A percentile compares a stretch with the other conserved stretches of the same genome.
phyloP scores from a whole-genome alignment of 805 yeast genomes.

The Myxozyma sirexii region DNA sequence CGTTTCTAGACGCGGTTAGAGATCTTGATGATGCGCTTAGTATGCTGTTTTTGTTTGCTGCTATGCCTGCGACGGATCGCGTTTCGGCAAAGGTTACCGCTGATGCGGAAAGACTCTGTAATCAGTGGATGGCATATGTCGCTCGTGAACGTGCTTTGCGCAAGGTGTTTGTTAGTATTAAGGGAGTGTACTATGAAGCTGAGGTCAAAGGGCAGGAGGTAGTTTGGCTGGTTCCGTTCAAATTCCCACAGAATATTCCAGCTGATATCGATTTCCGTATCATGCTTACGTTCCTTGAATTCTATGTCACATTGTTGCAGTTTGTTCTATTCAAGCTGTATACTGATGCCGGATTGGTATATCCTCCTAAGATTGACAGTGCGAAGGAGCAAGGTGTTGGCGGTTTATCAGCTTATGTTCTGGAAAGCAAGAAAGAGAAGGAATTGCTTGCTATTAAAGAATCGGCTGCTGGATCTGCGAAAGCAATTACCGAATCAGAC shows the following conservation, averaged over 20 bases:
- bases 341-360: slow-evolving; percentile 79
- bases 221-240: slow-evolving; percentile 96
- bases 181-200: slow-evolving; percentile 96
- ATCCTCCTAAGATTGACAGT: slow-evolving; percentile 84
- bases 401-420: slow-evolving; percentile 80
- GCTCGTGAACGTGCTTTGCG: slow-evolving; percentile 79
- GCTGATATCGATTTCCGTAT: slow-evolving; percentile 92
- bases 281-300: slow-evolving; percentile 95
- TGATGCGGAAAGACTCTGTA: slow-evolving; percentile 83
- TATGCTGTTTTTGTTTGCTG: slow-evolving; percentile 91
- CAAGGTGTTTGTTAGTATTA: slow-evolving; percentile 93
- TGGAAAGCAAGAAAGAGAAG: slow-evolving; percentile 49
- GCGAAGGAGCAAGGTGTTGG: slow-evolving; percentile 81
- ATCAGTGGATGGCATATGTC: slow-evolving; percentile 93
- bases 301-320: slow-evolving; percentile 88
- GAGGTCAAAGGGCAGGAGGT: slow-evolving; percentile 86
- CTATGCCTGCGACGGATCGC: slow-evolving; percentile 89
- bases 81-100: slow-evolving; percentile 79
- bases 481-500: slow-evolving; percentile 31
- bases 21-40: slow-evolving; percentile 94
- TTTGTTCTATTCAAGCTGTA: slow-evolving; percentile 85
- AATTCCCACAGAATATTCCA: slow-evolving; percentile 94
- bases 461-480: slow-evolving; percentile 19
- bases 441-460: slow-evolving; percentile 38
- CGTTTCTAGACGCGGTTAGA: slow-evolving; percentile 86